phyloP scores from a whole-genome alignment of 139 green algal species.

The Pseudopediastrum boryanum region DNA sequence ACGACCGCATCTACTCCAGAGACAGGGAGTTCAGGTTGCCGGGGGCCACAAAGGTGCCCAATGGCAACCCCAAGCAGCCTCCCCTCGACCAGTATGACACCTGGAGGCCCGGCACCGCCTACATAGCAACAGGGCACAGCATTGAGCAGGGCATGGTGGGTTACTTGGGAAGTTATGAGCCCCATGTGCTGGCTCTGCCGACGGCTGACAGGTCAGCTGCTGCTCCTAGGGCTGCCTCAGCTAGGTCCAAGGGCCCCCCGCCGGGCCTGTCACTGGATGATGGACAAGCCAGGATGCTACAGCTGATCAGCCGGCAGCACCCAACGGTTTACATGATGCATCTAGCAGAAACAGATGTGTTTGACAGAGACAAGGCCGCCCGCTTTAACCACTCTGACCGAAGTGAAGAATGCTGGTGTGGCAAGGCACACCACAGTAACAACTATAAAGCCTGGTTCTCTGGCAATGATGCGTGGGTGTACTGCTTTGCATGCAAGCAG shows the following conservation, averaged over 20 bases:
- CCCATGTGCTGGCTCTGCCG: too few relatives aligned
- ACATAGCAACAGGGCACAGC: not conserved
- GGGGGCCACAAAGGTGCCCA: not conserved
- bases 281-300: not conserved
- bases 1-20: not conserved
- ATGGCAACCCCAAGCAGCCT: too few relatives aligned
- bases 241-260: too few relatives aligned
- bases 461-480: not conserved
- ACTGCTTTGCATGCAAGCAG: not conserved
- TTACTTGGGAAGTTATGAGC: not conserved
- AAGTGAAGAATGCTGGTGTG: not conserved
- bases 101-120: not conserved
- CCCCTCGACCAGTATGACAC: not conserved
- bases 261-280: too few relatives aligned
- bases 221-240: too few relatives aligned
- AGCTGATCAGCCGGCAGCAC: not conserved
- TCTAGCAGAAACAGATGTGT: not conserved
- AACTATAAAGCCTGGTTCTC: slow-evolving; percentile 5
- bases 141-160: not conserved
- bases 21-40: slow-evolving; percentile 8
- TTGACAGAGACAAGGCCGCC: not conserved
- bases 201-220: too few relatives aligned
- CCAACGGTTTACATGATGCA: not conserved
- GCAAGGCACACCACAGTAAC: slow-evolving; percentile 8
- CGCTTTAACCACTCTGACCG: not conserved